Conservation (phyloP, 108 stramenopile species). For the Thalassiosira profunda region DNA sequence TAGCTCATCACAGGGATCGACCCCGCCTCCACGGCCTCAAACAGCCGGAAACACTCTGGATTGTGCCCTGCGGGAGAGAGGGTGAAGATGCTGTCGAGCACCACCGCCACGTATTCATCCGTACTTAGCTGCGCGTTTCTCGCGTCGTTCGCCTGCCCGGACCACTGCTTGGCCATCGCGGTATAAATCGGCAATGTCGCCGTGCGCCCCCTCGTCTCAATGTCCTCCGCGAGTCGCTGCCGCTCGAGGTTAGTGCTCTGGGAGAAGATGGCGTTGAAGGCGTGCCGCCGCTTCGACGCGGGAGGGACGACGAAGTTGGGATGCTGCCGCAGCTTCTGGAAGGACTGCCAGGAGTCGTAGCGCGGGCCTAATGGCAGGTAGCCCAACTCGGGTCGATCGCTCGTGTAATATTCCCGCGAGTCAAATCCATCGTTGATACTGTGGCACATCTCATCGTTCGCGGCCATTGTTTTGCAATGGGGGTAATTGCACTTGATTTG, state of each 20-base stretch:
- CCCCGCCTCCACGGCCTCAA: constrained; percentile 50
- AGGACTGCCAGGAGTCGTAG: constrained; percentile 18
- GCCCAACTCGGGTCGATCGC: background rate
- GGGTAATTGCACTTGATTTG: background rate
- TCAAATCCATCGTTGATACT: too few species aligned
- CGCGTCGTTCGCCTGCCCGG: background rate
- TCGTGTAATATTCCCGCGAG: constrained; percentile 25
- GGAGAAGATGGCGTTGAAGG: constrained; percentile 39
- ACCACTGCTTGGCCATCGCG: background rate
- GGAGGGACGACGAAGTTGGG: background rate
- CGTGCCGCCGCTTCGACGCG: constrained; percentile 17
- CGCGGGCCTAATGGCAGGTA: constrained; percentile 41
- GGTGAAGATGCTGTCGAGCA: constrained; percentile 43
- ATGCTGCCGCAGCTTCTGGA: background rate
- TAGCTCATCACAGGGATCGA: constrained; percentile 30
- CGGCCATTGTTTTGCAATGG: constrained; percentile 24
- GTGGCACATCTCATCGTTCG: constrained; percentile 36
- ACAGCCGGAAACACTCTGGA: constrained; percentile 57
- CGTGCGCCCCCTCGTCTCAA: background rate
- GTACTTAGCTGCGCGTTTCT: background rate
- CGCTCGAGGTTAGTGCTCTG: constrained; percentile 18
- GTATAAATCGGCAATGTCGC: background rate
- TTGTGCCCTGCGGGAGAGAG: constrained; percentile 55
- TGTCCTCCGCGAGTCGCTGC: background rate
- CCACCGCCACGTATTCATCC: constrained; percentile 22